A percentile compares a stretch with the other conserved stretches of the same genome.
Evolutionary conservation across 148 eudicot species (phyloP).

Genomic region (Rhododendron simsii): DNA sequence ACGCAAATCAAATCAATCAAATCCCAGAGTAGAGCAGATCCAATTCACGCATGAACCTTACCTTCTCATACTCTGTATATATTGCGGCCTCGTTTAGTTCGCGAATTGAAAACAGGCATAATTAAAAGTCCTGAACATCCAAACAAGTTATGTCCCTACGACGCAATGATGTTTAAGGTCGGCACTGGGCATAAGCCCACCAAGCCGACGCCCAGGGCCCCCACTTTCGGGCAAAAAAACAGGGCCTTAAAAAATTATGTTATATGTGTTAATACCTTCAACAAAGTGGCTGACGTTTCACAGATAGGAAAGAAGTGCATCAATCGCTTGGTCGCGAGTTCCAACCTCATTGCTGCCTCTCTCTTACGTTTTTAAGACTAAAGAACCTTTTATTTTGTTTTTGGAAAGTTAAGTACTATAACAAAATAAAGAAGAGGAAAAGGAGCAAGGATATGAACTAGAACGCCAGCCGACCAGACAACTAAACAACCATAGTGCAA

Average conservation of each 20-base stretch:
- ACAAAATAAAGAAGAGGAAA: too few relatives aligned
- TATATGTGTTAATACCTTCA: too few relatives aligned
- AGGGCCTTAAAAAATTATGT: too few relatives aligned
- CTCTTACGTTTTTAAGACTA: neutral
- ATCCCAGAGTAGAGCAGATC: neutral
- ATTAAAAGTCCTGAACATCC: neutral
- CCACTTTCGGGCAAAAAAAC: too few relatives aligned
- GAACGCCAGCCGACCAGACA: neutral
- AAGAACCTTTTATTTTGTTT: neutral
- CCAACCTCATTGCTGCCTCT: neutral
- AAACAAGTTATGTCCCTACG: neutral
- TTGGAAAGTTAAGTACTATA: too few relatives aligned
- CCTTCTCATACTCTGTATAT: neutral
- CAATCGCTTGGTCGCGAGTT: neutral
- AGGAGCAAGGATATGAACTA: neutral
- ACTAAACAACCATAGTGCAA: neutral
- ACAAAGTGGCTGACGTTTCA: too few relatives aligned
- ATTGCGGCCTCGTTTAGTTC: neutral
- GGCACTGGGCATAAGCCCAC: neutral
- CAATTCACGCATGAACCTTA: neutral
- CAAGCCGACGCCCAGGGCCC: too few relatives aligned
- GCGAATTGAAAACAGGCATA: neutral
- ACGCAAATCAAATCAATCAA: neutral
- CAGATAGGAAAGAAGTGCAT: neutral
- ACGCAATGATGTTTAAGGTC: neutral